Conservation (phyloP, 257 asterid species). For the Thymus mandschuricus region DNA sequence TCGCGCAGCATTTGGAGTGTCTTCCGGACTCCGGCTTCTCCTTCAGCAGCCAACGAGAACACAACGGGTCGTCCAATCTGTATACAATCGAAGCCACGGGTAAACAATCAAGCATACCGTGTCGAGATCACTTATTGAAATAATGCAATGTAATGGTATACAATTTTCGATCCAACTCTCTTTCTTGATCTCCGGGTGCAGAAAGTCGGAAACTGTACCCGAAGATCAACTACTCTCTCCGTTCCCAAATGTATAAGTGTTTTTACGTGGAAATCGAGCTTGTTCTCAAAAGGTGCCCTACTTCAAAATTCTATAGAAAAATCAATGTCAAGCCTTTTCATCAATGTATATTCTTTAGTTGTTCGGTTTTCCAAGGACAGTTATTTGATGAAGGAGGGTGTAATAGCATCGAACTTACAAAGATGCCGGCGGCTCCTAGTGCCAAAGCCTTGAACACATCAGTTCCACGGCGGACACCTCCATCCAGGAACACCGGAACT, state of each 20-base stretch:
- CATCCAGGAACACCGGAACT: conserved; percentile 91
- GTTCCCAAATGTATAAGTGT: too few species aligned
- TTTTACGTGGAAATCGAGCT: too few species aligned
- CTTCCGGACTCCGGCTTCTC: conserved; percentile 85
- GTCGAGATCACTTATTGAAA: too few species aligned
- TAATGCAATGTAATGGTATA: too few species aligned
- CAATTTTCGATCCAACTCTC: neutral
- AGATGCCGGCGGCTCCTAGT: conserved; percentile 92
- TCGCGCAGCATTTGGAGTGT: conserved; percentile 90
- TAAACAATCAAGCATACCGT: neutral
- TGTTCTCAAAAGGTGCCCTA: too few species aligned
- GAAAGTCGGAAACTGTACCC: too few species aligned
- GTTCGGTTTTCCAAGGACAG: too few species aligned
- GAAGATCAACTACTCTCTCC: too few species aligned
- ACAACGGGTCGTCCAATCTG: conserved; percentile 95
- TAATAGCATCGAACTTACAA: conserved; percentile 54
- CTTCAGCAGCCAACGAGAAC: conserved; percentile 86
- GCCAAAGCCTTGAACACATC: conserved; percentile 98
- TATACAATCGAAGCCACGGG: too few species aligned
- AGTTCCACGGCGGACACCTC: conserved; percentile 96
- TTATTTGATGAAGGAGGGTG: neutral
- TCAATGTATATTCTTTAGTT: too few species aligned
- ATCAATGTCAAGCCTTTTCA: too few species aligned
- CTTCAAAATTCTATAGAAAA: too few species aligned
- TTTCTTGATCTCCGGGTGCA: neutral